phyloP scores from a whole-genome alignment of 2,329 filamentous ascomycete species.

The Grosmannia clavigera region DNA sequence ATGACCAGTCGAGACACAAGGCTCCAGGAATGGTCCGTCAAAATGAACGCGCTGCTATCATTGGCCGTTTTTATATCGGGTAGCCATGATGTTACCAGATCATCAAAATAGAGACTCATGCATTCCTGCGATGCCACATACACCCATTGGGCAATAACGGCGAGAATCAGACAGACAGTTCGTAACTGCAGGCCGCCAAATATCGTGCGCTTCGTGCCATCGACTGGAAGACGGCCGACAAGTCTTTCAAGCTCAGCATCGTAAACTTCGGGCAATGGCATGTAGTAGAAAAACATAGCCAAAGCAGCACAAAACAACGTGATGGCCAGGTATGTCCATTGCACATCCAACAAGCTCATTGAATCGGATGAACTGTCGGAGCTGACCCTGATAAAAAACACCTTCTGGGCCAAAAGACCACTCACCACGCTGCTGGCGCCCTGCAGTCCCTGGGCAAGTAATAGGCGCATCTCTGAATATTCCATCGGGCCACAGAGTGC shows the following conservation, averaged over 20 bases:
- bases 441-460: conserved; percentile 65
- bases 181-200: conserved; percentile 38
- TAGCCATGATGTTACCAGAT: conserved; percentile 31
- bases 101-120: conserved; percentile 47
- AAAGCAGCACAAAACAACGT: conserved; percentile 61
- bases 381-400: conserved; percentile 55
- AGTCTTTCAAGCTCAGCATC: conserved; percentile 41
- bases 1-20: background rate
- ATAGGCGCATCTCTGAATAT: conserved; percentile 62
- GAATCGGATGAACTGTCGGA: conserved; percentile 10
- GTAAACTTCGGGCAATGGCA: conserved; percentile 50
- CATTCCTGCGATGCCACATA: conserved; percentile 66
- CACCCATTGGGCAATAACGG: conserved; percentile 63
- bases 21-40: too few species aligned
- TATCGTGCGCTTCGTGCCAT: conserved; percentile 34
- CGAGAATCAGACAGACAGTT: conserved; percentile 51
- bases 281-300: conserved; percentile 56
- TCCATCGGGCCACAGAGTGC: conserved; percentile 59
- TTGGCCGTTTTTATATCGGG: conserved; percentile 5
- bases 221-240: conserved; percentile 34
- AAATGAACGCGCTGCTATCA: too few species aligned
- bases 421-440: conserved; percentile 63
- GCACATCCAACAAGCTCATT: conserved; percentile 55
- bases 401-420: conserved; percentile 58
- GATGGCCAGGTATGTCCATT: conserved; percentile 78